Percentiles rank a stretch among this genome's conserved stretches.
Evolutionary conservation across 306 rosid species (phyloP).

Genomic region (Vachellia pachyceras): DNA sequence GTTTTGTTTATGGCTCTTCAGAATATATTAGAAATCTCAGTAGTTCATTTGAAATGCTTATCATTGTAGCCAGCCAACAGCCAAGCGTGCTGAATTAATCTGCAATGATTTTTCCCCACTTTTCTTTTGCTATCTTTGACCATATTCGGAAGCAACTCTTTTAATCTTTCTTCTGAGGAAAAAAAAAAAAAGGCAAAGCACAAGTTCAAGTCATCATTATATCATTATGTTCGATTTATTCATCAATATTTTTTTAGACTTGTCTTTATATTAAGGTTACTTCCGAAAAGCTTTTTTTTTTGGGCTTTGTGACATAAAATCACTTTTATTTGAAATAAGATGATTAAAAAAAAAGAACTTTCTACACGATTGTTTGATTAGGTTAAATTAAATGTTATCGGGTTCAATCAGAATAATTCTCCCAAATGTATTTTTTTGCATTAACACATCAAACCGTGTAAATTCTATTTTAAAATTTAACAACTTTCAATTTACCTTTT

Average conservation of each 20-base stretch:
- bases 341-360: no score
- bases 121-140: not conserved
- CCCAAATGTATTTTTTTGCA: no score
- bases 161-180: not conserved
- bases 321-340: no score
- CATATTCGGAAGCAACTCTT: not conserved
- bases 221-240: not conserved
- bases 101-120: not conserved
- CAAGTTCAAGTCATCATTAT: not conserved
- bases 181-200: not conserved
- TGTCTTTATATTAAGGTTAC: not conserved
- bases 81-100: not conserved
- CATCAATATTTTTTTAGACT: not conserved
- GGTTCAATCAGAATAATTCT: no score
- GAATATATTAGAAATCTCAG: constrained; percentile 3
- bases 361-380: no score
- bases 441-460: no score
- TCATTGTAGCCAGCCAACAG: constrained; percentile 28
- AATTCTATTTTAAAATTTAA: no score
- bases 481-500: no score
- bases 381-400: no score
- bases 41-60: constrained; percentile 22
- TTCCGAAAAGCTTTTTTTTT: not conserved
- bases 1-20: not conserved
- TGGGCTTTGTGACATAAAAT: not conserved